A percentile compares a stretch with the other conserved stretches of the same genome.
These are phyloP conservation scores for Didymella arachidicola DNA, from an alignment of 2,329 filamentous ascomycete species.

Conservation along the genomic window DNA sequence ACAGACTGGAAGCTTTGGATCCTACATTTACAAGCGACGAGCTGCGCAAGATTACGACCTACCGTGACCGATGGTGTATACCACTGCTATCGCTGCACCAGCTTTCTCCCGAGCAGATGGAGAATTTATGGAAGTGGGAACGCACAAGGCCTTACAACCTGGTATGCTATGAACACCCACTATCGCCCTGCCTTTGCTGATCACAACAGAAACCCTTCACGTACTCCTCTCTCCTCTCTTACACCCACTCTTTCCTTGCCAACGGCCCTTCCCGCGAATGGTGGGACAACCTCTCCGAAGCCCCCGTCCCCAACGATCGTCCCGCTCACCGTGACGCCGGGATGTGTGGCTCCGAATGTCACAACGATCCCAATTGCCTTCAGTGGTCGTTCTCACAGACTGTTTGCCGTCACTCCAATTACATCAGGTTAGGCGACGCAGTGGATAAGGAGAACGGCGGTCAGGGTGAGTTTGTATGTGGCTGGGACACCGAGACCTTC, in stretches of 20 bases:
- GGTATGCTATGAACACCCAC: constrained; percentile 23
- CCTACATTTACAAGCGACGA: constrained; percentile 56
- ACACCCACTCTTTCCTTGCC: constrained; percentile 46
- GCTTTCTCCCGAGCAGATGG: constrained; percentile 57
- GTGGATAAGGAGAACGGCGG: constrained; percentile 44
- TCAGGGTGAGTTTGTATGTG: constrained; percentile 49
- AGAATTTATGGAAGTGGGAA: constrained; percentile 59
- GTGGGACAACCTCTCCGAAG: constrained; percentile 49
- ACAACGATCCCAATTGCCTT: constrained; percentile 43
- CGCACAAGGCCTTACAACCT: constrained; percentile 47
- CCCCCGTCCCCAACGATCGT: constrained; percentile 45
- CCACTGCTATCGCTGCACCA: constrained; percentile 53
- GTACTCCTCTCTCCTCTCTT: constrained; percentile 50
- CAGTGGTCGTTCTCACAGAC: constrained; percentile 50
- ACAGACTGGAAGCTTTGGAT: constrained; percentile 48
- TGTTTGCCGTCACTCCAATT: constrained; percentile 49
- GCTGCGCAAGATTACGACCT: constrained; percentile 56
- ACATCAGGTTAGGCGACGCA: constrained; percentile 46
- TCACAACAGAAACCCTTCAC: constrained; percentile 45
- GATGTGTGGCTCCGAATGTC: constrained; percentile 48
- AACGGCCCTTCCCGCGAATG: constrained; percentile 43
- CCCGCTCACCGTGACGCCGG: constrained; percentile 45
- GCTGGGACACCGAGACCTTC: constrained; percentile 51
- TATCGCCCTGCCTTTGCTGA: constrained; percentile 3
- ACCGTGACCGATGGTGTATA: constrained; percentile 53